Percentiles rank a stretch among this genome's conserved stretches.
Conservation (phyloP, 805 yeast genomes). For the Metschnikowia peoriensis region DNA sequence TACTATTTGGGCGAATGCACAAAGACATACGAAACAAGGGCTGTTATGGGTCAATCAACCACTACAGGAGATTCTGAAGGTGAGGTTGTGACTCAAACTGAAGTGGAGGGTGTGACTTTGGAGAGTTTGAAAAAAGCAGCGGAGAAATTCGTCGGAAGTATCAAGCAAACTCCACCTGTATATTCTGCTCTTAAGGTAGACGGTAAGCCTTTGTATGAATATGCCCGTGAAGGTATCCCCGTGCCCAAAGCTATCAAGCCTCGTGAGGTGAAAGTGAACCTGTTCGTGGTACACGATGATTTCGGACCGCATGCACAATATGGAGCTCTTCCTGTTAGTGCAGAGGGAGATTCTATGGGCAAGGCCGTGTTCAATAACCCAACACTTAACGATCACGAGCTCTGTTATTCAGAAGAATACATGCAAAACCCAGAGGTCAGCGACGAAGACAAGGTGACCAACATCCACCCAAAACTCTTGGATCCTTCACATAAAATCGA, state of each 20-base stretch:
- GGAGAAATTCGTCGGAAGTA: constrained; percentile 70
- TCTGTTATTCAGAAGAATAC: constrained; percentile 58
- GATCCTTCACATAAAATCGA: constrained; percentile 38
- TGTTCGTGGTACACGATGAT: constrained; percentile 54
- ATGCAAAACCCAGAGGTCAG: constrained; percentile 32
- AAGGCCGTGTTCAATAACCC: constrained; percentile 47
- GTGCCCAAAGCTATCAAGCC: constrained; percentile 79
- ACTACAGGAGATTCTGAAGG: constrained; percentile 96
- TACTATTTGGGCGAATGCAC: constrained; percentile 69
- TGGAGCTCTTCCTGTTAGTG: constrained; percentile 40
- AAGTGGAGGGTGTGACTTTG: constrained; percentile 53
- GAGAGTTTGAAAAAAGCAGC: constrained; percentile 51
- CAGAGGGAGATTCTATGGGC: constrained; percentile 47
- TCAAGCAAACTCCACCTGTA: constrained; percentile 91
- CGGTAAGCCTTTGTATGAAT: constrained; percentile 91
- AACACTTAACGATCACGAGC: constrained; percentile 60
- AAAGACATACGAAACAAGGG: constrained; percentile 80
- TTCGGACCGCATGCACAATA: constrained; percentile 57
- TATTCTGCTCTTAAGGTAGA: constrained; percentile 92
- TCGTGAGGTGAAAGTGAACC: constrained; percentile 63
- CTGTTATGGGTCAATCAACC: constrained; percentile 84
- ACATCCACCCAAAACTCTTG: constrained; percentile 37
- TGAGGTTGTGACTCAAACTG: constrained; percentile 60
- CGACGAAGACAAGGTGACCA: constrained; percentile 39
- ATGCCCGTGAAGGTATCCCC: constrained; percentile 85